These are phyloP conservation scores for Rhizoctonia solani DNA, from an alignment of 1,284 basidiomycete genomes.

Conservation along the genomic window DNA sequence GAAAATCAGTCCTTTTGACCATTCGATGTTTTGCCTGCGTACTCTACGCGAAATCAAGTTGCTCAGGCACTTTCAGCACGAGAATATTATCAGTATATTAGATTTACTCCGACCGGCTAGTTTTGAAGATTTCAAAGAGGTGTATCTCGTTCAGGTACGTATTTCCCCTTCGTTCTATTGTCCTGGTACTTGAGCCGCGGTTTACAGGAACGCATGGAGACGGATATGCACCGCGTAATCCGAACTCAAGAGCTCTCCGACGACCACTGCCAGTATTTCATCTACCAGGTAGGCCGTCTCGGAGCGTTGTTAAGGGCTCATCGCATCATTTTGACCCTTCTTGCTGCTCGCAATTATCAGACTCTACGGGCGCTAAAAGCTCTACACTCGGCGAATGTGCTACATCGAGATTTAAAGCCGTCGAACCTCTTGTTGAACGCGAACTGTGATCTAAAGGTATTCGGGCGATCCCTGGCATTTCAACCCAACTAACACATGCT, in stretches of 20 bases:
- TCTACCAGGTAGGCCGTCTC: constrained; percentile 73
- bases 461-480: constrained; percentile 35
- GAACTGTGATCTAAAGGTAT: constrained; percentile 91
- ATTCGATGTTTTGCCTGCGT: constrained; percentile 84
- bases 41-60: constrained; percentile 88
- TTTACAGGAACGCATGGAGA: constrained; percentile 87
- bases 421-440: constrained; percentile 91
- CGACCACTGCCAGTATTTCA: constrained; percentile 94
- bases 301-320: constrained; percentile 16
- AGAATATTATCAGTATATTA: constrained; percentile 84
- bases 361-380: constrained; percentile 90
- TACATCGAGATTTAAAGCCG: constrained; percentile 90
- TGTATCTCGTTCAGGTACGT: constrained; percentile 67
- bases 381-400: constrained; percentile 86
- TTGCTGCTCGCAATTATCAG: constrained; percentile 48
- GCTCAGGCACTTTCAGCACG: constrained; percentile 75
- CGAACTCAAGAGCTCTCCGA: constrained; percentile 82
- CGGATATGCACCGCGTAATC: constrained; percentile 86
- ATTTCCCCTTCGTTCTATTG: background rate
- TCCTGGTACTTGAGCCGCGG: background rate
- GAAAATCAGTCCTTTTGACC: constrained; percentile 84
- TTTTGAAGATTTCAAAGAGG: constrained; percentile 74
- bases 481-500: constrained; percentile 3
- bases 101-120: constrained; percentile 70
- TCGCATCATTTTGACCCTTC: background rate